Evolutionary conservation across 495 filamentous ascomycete genomes (phyloP).

Genomic region (Neurospora sp.): DNA sequence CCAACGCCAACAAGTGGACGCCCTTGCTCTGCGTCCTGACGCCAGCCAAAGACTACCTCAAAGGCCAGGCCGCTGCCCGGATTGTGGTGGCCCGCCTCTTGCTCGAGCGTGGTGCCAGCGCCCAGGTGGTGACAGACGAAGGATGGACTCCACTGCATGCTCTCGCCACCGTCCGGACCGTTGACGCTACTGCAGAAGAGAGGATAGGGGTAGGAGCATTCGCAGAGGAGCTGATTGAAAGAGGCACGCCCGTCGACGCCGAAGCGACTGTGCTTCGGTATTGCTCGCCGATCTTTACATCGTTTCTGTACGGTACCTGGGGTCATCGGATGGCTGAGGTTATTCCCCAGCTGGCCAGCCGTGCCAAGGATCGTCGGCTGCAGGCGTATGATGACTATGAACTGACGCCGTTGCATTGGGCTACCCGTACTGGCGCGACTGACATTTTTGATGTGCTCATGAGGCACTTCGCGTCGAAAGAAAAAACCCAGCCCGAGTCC

Average conservation of each 20-base stretch:
- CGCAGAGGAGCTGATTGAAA: not conserved
- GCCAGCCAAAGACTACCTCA: not conserved
- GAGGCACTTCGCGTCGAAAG: not conserved
- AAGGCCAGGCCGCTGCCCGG: not conserved
- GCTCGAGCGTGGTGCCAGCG: conserved; percentile 8
- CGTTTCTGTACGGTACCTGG: not conserved
- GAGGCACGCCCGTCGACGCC: conserved; percentile 1
- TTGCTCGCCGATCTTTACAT: not conserved
- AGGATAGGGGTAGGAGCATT: not conserved
- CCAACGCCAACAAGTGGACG: conserved; percentile 14
- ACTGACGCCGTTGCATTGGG: not conserved
- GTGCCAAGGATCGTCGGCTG: not conserved
- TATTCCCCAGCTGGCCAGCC: not conserved
- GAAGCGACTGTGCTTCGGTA: not conserved
- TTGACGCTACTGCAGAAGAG: not conserved
- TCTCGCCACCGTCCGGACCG: not conserved
- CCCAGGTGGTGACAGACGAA: conserved; percentile 7
- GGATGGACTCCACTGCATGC: conserved; percentile 13
- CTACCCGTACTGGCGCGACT: not conserved
- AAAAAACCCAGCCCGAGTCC: not conserved
- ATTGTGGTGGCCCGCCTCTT: not conserved
- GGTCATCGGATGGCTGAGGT: not conserved
- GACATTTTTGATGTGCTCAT: not conserved
- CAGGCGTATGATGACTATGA: not conserved
- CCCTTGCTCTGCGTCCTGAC: conserved; percentile 15